Evolutionary conservation across 2,329 filamentous ascomycete species (phyloP).

Genomic region (Pseudopyricularia javanii): DNA sequence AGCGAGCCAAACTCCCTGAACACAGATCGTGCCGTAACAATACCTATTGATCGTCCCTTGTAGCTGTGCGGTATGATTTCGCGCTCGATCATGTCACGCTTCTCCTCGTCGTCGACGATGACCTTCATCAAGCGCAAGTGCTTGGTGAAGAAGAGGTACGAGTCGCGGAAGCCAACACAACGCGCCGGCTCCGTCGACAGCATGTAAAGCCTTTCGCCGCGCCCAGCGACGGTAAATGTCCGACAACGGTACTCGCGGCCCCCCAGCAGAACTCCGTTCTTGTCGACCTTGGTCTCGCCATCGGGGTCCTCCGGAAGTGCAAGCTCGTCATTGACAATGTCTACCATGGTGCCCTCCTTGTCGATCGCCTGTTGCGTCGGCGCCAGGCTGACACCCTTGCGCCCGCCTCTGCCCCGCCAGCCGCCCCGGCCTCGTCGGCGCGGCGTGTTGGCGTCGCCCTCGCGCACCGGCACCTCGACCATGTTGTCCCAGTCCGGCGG

Average conservation of each 20-base stretch:
- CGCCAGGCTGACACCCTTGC: slow-evolving; percentile 55
- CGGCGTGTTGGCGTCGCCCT: slow-evolving; percentile 39
- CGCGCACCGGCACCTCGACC: slow-evolving; percentile 40
- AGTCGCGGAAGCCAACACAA: slow-evolving; percentile 94
- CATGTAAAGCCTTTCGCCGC: slow-evolving; percentile 88
- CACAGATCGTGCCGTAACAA: slow-evolving; percentile 90
- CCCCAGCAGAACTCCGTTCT: slow-evolving; percentile 67
- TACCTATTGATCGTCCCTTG: slow-evolving; percentile 93
- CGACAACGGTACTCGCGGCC: slow-evolving; percentile 90
- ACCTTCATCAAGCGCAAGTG: slow-evolving; percentile 96
- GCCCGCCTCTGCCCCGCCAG: slow-evolving; percentile 56
- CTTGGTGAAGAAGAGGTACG: slow-evolving; percentile 98
- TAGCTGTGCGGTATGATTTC: slow-evolving; percentile 96
- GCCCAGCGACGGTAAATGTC: slow-evolving; percentile 80
- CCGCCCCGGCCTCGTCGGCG: slow-evolving; percentile 56
- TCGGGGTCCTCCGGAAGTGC: slow-evolving; percentile 76
- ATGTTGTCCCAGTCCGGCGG: slow-evolving; percentile 66
- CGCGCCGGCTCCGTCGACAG: slow-evolving; percentile 93
- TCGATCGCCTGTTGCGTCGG: slow-evolving; percentile 81
- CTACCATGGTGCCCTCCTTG: slow-evolving; percentile 84
- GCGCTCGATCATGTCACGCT: slow-evolving; percentile 88
- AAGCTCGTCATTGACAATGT: slow-evolving; percentile 86
- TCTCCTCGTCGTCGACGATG: slow-evolving; percentile 94
- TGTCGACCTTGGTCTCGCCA: slow-evolving; percentile 89
- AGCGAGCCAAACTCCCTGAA: slow-evolving; percentile 93